Base-by-base conservation (phyloP, 179 eudicot genomes). In the Spinacia oleracea region DNA sequence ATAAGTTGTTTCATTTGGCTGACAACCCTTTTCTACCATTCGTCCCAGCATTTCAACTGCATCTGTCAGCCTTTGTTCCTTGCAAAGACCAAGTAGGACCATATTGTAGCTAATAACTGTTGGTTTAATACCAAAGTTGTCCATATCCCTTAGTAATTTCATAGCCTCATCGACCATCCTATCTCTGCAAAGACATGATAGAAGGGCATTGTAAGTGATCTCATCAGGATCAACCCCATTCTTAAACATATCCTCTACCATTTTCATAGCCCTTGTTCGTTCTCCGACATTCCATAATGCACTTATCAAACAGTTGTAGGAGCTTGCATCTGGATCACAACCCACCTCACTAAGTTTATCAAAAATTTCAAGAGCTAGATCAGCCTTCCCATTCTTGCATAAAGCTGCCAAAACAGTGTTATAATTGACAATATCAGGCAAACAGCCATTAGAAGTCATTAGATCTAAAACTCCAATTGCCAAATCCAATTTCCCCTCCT, bases 141-240 rank as follows among this genome's bases (percentile, higher is more conserved):
- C 87, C 93, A 91, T 91, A 46, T 81, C 87, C 51, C 43, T 77
- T 43, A 91, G 75, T 75, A 90, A 79, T 66, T 77, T 82, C 45
- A 86, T 64, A 10, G 92, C 97, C 73, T 86, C 88, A 77, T 89
- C 89, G 51, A 91, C 89, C 91, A 91, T 78, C 45, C 93, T 81
- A 58, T 90, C 91, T 78, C 92, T 87, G 79, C 93, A 89, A 51
- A 90, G 85, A 78, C 90, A 89, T 12, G 97, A 91, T 40, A 91
- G 82, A 25, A 91, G 85, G n/a, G 92, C 75, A 85, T 90, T 90
- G 72, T 84, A 90, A 9, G 93, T 89, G 0, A 91, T 85, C 66
- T 90, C 88, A 87, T 91, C 92, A 0, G 97, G 92, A 16, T 91
- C 85, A 60, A 91, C 78, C 43, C 91, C 87, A 70, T 83, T 84